These are phyloP conservation scores for Crithidia thermophila DNA, from an alignment of 208 protist species.

Conservation along the genomic window DNA sequence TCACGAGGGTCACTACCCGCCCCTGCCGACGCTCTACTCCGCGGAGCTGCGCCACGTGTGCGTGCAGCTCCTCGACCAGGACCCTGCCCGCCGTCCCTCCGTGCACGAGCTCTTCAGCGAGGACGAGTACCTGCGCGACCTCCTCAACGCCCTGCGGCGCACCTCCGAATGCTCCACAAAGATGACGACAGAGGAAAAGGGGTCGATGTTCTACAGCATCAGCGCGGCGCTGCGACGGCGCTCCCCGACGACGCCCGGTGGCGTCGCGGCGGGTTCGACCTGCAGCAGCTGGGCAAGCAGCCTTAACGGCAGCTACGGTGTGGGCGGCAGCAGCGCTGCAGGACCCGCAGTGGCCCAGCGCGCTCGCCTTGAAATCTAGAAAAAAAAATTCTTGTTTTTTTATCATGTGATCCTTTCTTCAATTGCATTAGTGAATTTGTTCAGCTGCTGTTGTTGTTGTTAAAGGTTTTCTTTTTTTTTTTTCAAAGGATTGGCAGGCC, in stretches of 20 bases:
- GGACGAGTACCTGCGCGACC: conserved; percentile 30
- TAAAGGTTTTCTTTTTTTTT: conserved; percentile 17
- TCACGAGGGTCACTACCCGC: conserved; percentile 3
- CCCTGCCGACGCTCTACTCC: conserved; percentile 10
- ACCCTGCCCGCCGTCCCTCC: conserved; percentile 17
- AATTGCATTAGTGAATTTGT: no score
- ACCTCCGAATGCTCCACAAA: conserved; percentile 32
- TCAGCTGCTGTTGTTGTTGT: background rate
- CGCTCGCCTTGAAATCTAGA: background rate
- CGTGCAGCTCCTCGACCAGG: conserved; percentile 13
- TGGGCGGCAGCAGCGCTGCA: background rate
- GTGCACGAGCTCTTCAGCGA: conserved; percentile 27
- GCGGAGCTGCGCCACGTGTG: conserved; percentile 20
- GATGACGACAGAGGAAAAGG: conserved; percentile 29
- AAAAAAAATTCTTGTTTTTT: background rate
- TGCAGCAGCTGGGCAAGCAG: conserved; percentile 10
- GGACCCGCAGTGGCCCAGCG: background rate
- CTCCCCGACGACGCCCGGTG: background rate
- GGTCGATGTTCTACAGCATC: conserved; percentile 26
- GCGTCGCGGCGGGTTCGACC: background rate
- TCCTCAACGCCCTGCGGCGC: conserved; percentile 29
- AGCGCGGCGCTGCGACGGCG: conserved; percentile 25
- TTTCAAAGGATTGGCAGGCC: no score
- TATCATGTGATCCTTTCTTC: conserved; percentile 5
- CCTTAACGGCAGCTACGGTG: conserved; percentile 6